Percentiles rank a stretch among this genome's conserved stretches.
Conservation (phyloP, 2,329 filamentous ascomycete species). For the Trichoderma koningiopsis region DNA sequence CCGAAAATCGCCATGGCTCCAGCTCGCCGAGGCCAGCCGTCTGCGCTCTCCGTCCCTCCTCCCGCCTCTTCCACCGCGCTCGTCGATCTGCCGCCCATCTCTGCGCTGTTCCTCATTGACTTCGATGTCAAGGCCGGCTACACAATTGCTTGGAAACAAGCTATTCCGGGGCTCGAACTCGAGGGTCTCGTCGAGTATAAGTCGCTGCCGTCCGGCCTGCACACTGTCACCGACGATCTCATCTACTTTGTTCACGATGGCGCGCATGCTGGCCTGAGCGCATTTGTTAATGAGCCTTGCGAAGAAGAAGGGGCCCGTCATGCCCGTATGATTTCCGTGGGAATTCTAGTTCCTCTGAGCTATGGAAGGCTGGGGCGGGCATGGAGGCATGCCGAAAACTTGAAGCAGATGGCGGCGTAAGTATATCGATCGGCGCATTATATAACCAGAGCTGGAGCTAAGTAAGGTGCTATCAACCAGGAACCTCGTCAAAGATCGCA, state of each 20-base stretch:
- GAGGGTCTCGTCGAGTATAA: conserved; percentile 95
- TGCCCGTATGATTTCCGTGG: conserved; percentile 90
- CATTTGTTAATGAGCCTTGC: conserved; percentile 83
- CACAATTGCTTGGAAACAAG: conserved; percentile 86
- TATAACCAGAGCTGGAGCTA: conserved; percentile 27
- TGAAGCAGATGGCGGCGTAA: conserved; percentile 75
- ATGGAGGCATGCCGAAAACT: conserved; percentile 79
- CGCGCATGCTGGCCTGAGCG: conserved; percentile 82
- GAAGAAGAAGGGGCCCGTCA: conserved; percentile 76
- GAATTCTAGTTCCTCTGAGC: conserved; percentile 81
- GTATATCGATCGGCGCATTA: conserved; percentile 29
- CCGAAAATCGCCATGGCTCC: conserved; percentile 41
- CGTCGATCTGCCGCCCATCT: conserved; percentile 49
- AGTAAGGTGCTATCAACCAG: conserved; percentile 38
- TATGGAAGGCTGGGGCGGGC: conserved; percentile 82
- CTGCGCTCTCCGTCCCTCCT: conserved; percentile 42
- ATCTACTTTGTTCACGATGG: conserved; percentile 89
- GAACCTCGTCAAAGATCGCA: conserved; percentile 65
- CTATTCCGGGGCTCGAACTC: conserved; percentile 68
- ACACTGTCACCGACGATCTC: conserved; percentile 84
- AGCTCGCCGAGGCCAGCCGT: conserved; percentile 43
- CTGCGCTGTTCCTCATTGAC: conserved; percentile 83
- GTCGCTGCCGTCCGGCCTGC: conserved; percentile 87
- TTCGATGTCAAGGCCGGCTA: conserved; percentile 93
- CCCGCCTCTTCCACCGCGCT: conserved; percentile 38